Conservation (phyloP, 2,329 filamentous ascomycete genomes). For the Neonectria coccinea region DNA sequence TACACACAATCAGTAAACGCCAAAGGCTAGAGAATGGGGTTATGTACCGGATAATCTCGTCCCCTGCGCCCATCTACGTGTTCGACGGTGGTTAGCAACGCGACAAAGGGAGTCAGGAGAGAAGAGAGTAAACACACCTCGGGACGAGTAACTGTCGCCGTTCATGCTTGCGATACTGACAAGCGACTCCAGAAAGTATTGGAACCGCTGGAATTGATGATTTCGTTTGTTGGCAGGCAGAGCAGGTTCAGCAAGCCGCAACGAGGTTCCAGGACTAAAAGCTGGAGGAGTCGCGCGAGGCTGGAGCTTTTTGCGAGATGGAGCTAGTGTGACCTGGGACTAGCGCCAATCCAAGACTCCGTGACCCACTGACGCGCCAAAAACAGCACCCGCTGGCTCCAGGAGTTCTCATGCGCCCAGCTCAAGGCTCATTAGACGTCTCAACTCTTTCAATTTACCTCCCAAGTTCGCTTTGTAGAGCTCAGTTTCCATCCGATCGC, state of each 20-base stretch:
- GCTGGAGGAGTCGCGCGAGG: slow-evolving; percentile 52
- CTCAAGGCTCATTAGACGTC: slow-evolving; percentile 25
- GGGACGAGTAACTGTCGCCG: slow-evolving; percentile 83
- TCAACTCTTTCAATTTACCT: slow-evolving; percentile 24
- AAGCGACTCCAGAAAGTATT: slow-evolving; percentile 32
- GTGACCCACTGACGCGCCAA: slow-evolving; percentile 22
- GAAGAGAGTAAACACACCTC: slow-evolving; percentile 67
- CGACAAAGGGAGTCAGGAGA: slow-evolving; percentile 36
- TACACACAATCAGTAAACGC: slow-evolving; percentile 39
- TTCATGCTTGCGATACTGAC: slow-evolving; percentile 71
- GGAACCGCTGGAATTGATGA: slow-evolving; percentile 40
- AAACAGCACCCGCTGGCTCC: slow-evolving; percentile 17
- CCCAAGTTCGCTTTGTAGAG: background rate
- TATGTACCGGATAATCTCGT: slow-evolving; percentile 66
- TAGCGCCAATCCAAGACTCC: slow-evolving; percentile 37
- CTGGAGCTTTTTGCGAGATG: slow-evolving; percentile 57
- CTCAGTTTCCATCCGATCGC: background rate
- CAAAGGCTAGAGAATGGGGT: background rate
- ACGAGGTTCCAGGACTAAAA: slow-evolving; percentile 45
- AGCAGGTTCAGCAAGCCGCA: slow-evolving; percentile 45
- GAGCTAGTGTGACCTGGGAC: slow-evolving; percentile 44
- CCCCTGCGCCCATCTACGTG: slow-evolving; percentile 62
- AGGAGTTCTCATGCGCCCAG: slow-evolving; percentile 22
- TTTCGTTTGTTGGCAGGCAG: slow-evolving; percentile 38
- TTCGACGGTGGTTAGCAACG: slow-evolving; percentile 46